Evolutionary conservation across 225 moss, liverwort and hornwort genomes (phyloP).

Genomic region (Rhytidiadelphus loreus): DNA sequence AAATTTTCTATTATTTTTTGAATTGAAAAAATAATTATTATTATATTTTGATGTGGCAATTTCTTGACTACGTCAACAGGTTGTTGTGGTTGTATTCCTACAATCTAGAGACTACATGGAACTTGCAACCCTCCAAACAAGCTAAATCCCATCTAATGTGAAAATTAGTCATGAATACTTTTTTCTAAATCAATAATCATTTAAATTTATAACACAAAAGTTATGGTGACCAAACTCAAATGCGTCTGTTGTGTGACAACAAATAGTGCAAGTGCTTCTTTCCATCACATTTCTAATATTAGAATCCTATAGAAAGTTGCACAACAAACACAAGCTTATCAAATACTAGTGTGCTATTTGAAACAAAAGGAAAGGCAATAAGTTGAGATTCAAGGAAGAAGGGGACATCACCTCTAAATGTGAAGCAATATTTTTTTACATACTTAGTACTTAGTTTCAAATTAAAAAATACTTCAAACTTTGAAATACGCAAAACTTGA

Average conservation of each 20-base stretch:
- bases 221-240: not conserved
- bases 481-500: not conserved
- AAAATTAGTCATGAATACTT: not conserved
- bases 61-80: too few relatives aligned
- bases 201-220: not conserved
- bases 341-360: not conserved
- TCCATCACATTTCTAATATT: not conserved
- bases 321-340: not conserved
- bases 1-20: too few relatives aligned
- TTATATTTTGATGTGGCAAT: too few relatives aligned
- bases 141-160: too few relatives aligned
- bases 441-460: rapidly evolving
- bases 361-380: not conserved
- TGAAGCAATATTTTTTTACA: not conserved
- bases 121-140: too few relatives aligned
- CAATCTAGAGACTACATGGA: too few relatives aligned
- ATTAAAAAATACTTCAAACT: not conserved
- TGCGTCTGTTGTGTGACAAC: not conserved
- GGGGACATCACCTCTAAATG: not conserved
- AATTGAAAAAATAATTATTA: too few relatives aligned
- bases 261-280: not conserved
- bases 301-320: not conserved
- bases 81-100: too few relatives aligned
- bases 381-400: not conserved
- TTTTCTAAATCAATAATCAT: not conserved